Base-by-base conservation (phyloP, 1,139 yeast species). In the Magnusiomyces clavatus region DNA sequence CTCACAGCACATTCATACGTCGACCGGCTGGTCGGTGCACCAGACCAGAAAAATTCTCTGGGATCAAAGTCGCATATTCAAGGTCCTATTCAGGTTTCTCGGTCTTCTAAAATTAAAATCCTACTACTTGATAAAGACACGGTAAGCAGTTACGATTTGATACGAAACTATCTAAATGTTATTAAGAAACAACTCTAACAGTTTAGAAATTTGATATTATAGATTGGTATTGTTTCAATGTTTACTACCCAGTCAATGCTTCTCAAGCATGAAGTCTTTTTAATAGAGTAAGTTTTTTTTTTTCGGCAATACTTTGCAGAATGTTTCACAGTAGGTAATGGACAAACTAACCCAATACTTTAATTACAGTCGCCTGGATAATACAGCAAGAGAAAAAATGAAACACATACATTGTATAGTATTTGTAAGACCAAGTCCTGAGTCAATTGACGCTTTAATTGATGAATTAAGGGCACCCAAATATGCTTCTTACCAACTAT, bases 181-280 rank as follows among this genome's bases (percentile, higher is more conserved):
- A 8, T 13, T 51, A 8, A 20, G 6, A 16, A 8, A 24, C 12
- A 17, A 40, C 19, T 12, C 17, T 40, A 10, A 31, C 19, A 43
- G 35, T 24, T 4, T 24, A 5, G 31, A 24, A 29, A 41, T 29
- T 38, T n/a, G 20, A 35, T 36, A 24, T 31, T 31, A 12, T 49
- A 63, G 64, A 86, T 95, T 14, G 77, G 89, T 0, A 80, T 89
- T 34, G 80, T 94, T 20, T 88, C 97, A 14, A 77, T 92, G 77
- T 81, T 86, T 59, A 80, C 95, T 44, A 85, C 96, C 2, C 98
- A 94, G 67, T 83, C 95, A 5, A 86, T 83, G 58, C 75, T 92
- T 49, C 76, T 92, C 48, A 82, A 84, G 58, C 80, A 86, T 59
- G 96, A 90, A 57, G 80, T 92, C 19, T 88, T 87, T 56, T 74